Conservation (phyloP, 2,329 filamentous ascomycete species). For the Oidium heveae region DNA sequence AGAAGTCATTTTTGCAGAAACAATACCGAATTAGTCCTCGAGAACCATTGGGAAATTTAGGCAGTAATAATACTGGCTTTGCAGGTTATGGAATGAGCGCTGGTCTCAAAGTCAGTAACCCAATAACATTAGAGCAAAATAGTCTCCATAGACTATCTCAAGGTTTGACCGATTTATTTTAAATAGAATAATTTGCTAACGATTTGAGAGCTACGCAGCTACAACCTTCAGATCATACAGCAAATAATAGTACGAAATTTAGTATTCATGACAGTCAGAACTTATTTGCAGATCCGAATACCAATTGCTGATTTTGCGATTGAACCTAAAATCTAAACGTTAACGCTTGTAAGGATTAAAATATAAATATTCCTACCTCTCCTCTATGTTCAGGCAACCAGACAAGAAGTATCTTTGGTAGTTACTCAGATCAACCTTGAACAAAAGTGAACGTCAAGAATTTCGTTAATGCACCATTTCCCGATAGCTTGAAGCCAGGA, state of each 20-base stretch:
- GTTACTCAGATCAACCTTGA: slow-evolving; percentile 2
- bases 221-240: too few species aligned
- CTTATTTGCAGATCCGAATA: too few species aligned
- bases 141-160: too few species aligned
- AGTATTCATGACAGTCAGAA: too few species aligned
- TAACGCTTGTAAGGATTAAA: slow-evolving; percentile 7
- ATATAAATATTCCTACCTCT: slow-evolving; percentile 4
- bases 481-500: slow-evolving; percentile 7
- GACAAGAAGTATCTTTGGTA: neutral
- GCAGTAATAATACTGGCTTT: slow-evolving; percentile 8
- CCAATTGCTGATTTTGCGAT: too few species aligned
- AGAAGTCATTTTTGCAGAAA: slow-evolving; percentile 3
- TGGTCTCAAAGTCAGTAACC: slow-evolving; percentile 14
- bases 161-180: too few species aligned
- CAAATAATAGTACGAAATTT: too few species aligned
- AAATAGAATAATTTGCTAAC: too few species aligned
- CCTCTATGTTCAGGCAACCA: slow-evolving; percentile 6
- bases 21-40: slow-evolving; percentile 6
- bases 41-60: slow-evolving; percentile 6
- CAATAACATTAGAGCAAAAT: slow-evolving; percentile 1
- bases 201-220: too few species aligned
- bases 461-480: slow-evolving; percentile 4
- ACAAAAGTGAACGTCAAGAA: neutral
- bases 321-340: slow-evolving; percentile 7
- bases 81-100: slow-evolving; percentile 15